Evolutionary conservation across 192 early-diverging fungal genomes (phyloP).

Genomic region (Coemansia sp.): DNA sequence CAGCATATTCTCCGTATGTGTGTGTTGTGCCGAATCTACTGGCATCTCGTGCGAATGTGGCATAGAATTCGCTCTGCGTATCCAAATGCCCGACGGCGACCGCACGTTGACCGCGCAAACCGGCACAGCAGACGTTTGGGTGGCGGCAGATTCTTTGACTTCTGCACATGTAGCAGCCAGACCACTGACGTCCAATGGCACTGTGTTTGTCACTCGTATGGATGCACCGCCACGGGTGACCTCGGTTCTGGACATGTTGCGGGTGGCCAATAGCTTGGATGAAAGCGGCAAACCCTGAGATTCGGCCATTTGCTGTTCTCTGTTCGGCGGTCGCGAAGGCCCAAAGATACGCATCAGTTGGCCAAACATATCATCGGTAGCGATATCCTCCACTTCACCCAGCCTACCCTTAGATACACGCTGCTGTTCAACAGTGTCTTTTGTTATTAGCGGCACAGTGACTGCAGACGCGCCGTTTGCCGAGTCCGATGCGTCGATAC

Average conservation of each 20-base stretch:
- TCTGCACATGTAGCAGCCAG: not conserved
- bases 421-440: not conserved
- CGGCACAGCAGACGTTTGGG: not conserved
- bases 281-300: constrained; percentile 48
- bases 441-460: too few species aligned
- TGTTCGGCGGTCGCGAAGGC: constrained; percentile 25
- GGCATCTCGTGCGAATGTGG: too few species aligned
- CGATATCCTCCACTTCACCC: not conserved
- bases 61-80: too few species aligned
- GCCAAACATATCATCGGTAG: constrained; percentile 21
- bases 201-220: not conserved
- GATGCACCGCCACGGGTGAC: not conserved
- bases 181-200: not conserved
- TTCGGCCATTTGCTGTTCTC: constrained; percentile 46
- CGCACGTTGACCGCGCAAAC: not conserved
- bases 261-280: constrained; percentile 26
- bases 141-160: not conserved
- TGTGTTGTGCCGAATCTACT: too few species aligned
- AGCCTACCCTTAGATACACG: too few species aligned
- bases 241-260: not conserved
- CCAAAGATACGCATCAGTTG: constrained; percentile 43
- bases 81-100: too few species aligned
- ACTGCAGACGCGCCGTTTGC: too few species aligned
- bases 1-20: too few species aligned
- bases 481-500: too few species aligned